phyloP scores from a whole-genome alignment of 1,284 basidiomycete species.

The Ustilago loliicola region DNA sequence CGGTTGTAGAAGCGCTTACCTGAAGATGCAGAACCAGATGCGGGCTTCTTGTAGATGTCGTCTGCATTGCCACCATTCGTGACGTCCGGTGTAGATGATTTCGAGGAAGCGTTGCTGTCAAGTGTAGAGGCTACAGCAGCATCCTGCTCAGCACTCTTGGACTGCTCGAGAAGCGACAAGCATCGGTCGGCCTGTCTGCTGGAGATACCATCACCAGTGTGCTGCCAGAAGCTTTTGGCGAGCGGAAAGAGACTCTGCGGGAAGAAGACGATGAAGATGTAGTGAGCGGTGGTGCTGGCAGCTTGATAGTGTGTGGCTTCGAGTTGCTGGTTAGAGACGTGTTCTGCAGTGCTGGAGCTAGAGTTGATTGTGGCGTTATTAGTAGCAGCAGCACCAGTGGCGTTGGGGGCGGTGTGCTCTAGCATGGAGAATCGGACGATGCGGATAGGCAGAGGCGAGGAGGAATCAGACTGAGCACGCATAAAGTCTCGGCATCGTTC shows the following conservation, averaged over 20 bases:
- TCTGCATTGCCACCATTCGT: background rate
- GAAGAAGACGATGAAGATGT: conserved; percentile 81
- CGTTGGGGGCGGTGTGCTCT: conserved; percentile 22
- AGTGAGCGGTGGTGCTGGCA: conserved; percentile 42
- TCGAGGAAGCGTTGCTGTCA: background rate
- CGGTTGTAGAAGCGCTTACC: conserved; percentile 57
- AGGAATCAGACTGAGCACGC: conserved; percentile 33
- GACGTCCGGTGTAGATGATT: background rate
- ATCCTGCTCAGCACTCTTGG: conserved; percentile 35
- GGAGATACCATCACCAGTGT: conserved; percentile 89
- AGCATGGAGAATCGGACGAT: conserved; percentile 62
- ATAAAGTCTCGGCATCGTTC: conserved; percentile 65
- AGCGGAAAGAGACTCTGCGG: conserved; percentile 76
- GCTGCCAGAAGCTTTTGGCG: conserved; percentile 96
- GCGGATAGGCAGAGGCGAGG: conserved; percentile 45
- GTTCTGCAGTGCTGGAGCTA: conserved; percentile 47
- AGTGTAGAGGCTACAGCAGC: background rate
- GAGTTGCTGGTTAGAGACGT: conserved; percentile 34
- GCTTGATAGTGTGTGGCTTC: conserved; percentile 31
- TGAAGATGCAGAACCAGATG: conserved; percentile 13
- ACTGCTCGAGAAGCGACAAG: conserved; percentile 72
- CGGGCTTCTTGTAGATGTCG: conserved; percentile 45
- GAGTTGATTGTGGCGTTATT: conserved; percentile 6
- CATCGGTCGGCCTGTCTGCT: conserved; percentile 88
- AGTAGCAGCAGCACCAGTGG: background rate